Percentiles rank a stretch among this genome's conserved stretches.
Evolutionary conservation across 2,329 filamentous ascomycete genomes (phyloP).

Genomic region (Karstenula rhodostoma): DNA sequence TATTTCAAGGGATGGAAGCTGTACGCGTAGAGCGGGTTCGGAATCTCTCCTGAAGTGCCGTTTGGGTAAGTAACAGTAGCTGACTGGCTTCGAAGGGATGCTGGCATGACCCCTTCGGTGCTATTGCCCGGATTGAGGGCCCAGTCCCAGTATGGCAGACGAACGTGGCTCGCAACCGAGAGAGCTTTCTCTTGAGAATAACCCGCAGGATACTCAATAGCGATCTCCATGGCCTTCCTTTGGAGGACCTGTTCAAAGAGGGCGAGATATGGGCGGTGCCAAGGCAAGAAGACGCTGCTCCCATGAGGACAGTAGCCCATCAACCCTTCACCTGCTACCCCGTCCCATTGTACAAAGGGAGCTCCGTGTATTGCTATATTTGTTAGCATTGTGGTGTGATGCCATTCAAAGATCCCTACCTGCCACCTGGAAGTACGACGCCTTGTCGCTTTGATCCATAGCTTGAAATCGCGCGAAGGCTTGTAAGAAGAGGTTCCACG

Average conservation of each 20-base stretch:
- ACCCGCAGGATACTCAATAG: constrained; percentile 38
- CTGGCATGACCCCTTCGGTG: constrained; percentile 36
- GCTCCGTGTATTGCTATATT: constrained; percentile 41
- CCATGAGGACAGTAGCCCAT: constrained; percentile 43
- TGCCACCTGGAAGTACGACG: constrained; percentile 43
- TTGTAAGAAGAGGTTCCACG: constrained; percentile 44
- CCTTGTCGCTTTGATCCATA: constrained; percentile 41
- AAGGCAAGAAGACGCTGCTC: constrained; percentile 41
- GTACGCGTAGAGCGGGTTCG: constrained; percentile 40
- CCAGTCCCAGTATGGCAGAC: constrained; percentile 49
- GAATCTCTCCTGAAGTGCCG: constrained; percentile 33
- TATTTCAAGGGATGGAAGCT: constrained; percentile 40
- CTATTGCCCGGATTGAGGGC: constrained; percentile 33
- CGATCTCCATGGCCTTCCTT: constrained; percentile 38
- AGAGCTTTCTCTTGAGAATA: constrained; percentile 33
- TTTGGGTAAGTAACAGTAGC: constrained; percentile 38
- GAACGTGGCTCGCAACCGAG: constrained; percentile 32
- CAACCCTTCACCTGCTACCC: constrained; percentile 30
- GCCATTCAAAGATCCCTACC: constrained; percentile 23
- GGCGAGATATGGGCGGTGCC: constrained; percentile 46
- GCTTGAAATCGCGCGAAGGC: constrained; percentile 42
- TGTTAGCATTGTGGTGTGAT: constrained; percentile 8
- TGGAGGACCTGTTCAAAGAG: constrained; percentile 45
- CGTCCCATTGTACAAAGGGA: constrained; percentile 40
- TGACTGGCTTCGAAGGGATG: constrained; percentile 28